Evolutionary conservation across 257 asterid genomes (phyloP).

Genomic region (Verbena officinalis): DNA sequence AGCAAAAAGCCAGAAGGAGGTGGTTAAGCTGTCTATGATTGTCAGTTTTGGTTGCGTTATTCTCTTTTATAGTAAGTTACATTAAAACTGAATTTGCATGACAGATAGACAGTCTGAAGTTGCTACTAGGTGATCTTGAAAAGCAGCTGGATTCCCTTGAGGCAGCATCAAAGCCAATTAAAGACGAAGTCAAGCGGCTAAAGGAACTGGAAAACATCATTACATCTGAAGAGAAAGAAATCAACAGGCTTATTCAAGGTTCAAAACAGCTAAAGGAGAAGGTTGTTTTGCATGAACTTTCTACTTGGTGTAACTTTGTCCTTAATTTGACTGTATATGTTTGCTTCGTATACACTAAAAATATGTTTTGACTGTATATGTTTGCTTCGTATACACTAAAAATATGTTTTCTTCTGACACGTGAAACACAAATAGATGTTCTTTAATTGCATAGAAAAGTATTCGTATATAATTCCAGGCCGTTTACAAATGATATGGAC

Average conservation of each 20-base stretch:
- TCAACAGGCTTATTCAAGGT: slow-evolving; percentile 67
- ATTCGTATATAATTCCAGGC: not conserved
- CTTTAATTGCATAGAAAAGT: not conserved
- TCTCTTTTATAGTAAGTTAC: not conserved
- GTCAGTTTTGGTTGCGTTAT: slow-evolving; percentile 9
- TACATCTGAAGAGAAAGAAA: slow-evolving; percentile 79
- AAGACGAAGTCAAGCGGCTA: slow-evolving; percentile 72
- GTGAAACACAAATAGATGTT: not conserved
- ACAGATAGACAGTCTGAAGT: slow-evolving; percentile 78
- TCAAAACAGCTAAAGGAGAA: slow-evolving; percentile 83
- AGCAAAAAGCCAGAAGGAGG: slow-evolving; percentile 88
- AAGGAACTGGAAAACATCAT: slow-evolving; percentile 59
- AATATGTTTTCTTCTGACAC: not conserved
- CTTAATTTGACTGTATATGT: not conserved
- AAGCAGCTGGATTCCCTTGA: slow-evolving; percentile 73
- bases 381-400: not conserved
- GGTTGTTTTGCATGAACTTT: slow-evolving; percentile 41
- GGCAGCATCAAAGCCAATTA: slow-evolving; percentile 66
- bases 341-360: not conserved
- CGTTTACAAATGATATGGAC: not conserved
- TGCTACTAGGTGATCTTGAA: slow-evolving; percentile 60
- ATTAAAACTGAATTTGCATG: slow-evolving; percentile 7
- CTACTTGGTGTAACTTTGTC: not conserved
- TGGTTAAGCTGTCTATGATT: slow-evolving; percentile 29
- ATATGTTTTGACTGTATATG: not conserved